phyloP scores from a whole-genome alignment of 2,329 filamentous ascomycete species.

The Colletotrichum plurivorum region DNA sequence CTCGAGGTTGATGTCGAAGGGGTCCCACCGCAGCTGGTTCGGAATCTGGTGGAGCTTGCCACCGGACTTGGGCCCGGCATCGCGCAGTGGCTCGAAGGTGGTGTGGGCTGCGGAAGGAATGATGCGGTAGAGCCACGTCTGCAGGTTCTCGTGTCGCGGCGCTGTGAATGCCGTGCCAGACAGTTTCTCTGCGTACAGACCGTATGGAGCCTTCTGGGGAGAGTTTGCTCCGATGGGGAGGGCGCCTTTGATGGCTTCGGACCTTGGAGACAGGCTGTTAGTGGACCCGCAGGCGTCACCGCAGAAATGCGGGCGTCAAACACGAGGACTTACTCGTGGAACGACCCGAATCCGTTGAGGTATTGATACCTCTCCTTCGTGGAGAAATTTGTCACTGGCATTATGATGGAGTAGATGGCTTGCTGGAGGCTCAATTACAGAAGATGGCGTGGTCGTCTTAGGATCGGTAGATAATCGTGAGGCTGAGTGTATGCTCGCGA shows the following conservation, averaged over 20 bases:
- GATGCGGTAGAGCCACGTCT: slow-evolving; percentile 73
- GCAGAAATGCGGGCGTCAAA: not conserved
- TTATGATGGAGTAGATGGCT: slow-evolving; percentile 29
- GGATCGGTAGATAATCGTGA: too few relatives aligned
- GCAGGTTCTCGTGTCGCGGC: slow-evolving; percentile 69
- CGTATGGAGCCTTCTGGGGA: slow-evolving; percentile 77
- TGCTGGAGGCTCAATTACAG: not conserved
- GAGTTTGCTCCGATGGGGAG: slow-evolving; percentile 78
- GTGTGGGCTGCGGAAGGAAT: slow-evolving; percentile 68
- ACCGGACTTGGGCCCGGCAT: slow-evolving; percentile 55
- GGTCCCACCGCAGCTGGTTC: slow-evolving; percentile 88
- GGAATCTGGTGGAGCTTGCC: slow-evolving; percentile 79
- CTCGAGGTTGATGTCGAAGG: slow-evolving; percentile 73
- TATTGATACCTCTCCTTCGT: slow-evolving; percentile 69
- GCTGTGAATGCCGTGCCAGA: slow-evolving; percentile 74
- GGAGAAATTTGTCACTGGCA: slow-evolving; percentile 54
- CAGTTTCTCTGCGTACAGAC: slow-evolving; percentile 79
- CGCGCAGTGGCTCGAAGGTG: slow-evolving; percentile 46
- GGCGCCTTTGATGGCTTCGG: slow-evolving; percentile 76
- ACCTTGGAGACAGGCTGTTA: slow-evolving; percentile 52
- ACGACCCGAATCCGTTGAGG: slow-evolving; percentile 77
- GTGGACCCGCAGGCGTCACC: not conserved
- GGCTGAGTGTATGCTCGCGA: too few relatives aligned
- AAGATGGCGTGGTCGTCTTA: too few relatives aligned
- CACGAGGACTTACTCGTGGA: slow-evolving; percentile 71